Conservation (phyloP, 352 stramenopile species). For the Globisporangium paddicum region DNA sequence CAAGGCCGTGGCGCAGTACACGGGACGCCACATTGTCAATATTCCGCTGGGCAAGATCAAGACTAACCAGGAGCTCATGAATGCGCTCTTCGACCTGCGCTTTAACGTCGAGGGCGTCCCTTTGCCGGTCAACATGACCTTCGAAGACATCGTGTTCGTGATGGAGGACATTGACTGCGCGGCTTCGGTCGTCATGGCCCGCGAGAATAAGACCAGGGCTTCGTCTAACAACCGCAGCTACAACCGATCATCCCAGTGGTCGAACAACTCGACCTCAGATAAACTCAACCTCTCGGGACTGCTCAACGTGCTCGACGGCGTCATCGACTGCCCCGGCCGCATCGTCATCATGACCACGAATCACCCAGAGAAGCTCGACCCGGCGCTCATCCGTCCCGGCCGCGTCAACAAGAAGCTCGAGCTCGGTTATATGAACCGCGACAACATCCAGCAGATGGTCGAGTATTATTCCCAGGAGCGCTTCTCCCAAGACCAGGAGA, state of each 20-base stretch:
- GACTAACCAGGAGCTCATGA: constrained; percentile 80
- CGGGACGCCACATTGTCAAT: constrained; percentile 70
- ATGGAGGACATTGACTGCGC: constrained; percentile 89
- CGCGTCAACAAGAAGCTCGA: constrained; percentile 87
- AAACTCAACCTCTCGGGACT: constrained; percentile 83
- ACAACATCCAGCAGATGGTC: constrained; percentile 53
- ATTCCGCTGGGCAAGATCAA: constrained; percentile 72
- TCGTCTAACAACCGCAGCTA: neutral
- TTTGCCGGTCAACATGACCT: constrained; percentile 55
- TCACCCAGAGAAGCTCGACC: constrained; percentile 91
- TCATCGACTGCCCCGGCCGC: constrained; percentile 84
- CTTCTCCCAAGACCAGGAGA: constrained; percentile 22
- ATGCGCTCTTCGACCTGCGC: constrained; percentile 77
- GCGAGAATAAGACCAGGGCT: constrained; percentile 11
- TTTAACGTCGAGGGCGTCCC: constrained; percentile 60
- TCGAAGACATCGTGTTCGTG: constrained; percentile 89
- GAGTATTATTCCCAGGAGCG: constrained; percentile 57
- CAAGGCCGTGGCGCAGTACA: constrained; percentile 82
- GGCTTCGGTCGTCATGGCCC: constrained; percentile 63
- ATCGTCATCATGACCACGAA: constrained; percentile 95
- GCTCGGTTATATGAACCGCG: constrained; percentile 51
- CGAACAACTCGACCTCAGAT: constrained; percentile 29
- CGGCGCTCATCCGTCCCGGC: constrained; percentile 86
- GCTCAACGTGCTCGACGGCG: constrained; percentile 89
- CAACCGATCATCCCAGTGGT: constrained; percentile 6